Conservation (phyloP, 2,329 filamentous ascomycete genomes). For the Metarhizium anisopliae region DNA sequence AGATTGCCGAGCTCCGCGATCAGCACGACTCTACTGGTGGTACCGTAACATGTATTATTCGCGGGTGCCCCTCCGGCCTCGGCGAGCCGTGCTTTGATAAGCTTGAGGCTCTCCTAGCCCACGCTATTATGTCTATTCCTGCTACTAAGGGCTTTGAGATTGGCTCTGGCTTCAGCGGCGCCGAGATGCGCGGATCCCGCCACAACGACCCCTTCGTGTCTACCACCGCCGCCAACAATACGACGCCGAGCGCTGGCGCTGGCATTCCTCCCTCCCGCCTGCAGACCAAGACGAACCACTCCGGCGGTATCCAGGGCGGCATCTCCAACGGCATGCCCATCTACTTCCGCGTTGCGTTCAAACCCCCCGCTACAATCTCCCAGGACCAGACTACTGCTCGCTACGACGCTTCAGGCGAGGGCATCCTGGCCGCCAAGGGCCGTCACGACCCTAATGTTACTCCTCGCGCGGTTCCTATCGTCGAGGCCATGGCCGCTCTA, state of each 20-base stretch:
- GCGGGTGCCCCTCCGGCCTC: conserved; percentile 73
- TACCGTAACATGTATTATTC: conserved; percentile 88
- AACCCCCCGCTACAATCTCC: conserved; percentile 87
- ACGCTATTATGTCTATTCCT: conserved; percentile 92
- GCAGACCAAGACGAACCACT: conserved; percentile 88
- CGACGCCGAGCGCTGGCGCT: conserved; percentile 32
- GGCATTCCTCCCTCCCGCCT: conserved; percentile 51
- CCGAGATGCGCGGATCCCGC: conserved; percentile 74
- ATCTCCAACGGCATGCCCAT: conserved; percentile 90
- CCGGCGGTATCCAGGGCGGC: conserved; percentile 87
- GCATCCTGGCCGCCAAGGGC: conserved; percentile 81
- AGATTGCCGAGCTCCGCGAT: conserved; percentile 71
- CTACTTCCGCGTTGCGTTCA: conserved; percentile 93
- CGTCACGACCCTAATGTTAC: conserved; percentile 92
- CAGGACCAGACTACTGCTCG: conserved; percentile 77
- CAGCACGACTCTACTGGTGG: conserved; percentile 84
- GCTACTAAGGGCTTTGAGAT: conserved; percentile 95
- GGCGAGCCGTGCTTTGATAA: conserved; percentile 96
- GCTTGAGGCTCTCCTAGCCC: conserved; percentile 81
- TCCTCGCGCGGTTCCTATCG: conserved; percentile 76
- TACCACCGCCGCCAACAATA: conserved; percentile 32
- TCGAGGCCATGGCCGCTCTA: conserved; percentile 85
- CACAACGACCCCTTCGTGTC: conserved; percentile 68
- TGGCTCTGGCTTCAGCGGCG: conserved; percentile 83
- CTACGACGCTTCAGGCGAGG: conserved; percentile 63